phyloP scores from a whole-genome alignment of 495 filamentous ascomycete genomes.

The Penicillium dipodomyicola region DNA sequence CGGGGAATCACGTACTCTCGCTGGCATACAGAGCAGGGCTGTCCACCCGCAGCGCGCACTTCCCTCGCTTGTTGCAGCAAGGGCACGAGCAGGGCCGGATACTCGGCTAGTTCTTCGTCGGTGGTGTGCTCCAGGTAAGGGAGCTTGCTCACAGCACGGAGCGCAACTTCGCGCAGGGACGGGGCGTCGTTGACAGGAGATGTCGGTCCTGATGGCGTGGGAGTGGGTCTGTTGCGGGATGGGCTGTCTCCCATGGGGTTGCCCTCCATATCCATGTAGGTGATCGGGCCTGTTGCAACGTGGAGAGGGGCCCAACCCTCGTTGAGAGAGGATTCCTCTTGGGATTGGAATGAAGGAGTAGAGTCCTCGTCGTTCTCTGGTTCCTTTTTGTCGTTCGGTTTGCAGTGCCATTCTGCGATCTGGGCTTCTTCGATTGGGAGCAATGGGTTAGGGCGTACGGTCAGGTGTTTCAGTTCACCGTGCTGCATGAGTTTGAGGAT shows the following conservation, averaged over 20 bases:
- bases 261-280: conserved; percentile 48
- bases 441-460: conserved; percentile 50
- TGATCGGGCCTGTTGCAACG: conserved; percentile 45
- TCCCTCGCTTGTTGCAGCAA: conserved; percentile 42
- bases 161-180: conserved; percentile 58
- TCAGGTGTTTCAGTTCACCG: conserved; percentile 45
- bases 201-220: not conserved
- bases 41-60: conserved; percentile 49
- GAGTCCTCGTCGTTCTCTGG: conserved; percentile 1
- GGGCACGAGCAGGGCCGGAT: conserved; percentile 39
- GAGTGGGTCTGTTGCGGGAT: not conserved
- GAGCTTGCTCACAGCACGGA: conserved; percentile 47
- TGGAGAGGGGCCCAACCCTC: conserved; percentile 44
- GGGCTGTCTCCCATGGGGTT: conserved; percentile 18
- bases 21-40: conserved; percentile 60
- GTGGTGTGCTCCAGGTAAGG: conserved; percentile 45
- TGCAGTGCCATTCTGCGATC: conserved; percentile 38
- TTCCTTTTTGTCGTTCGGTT: conserved; percentile 1
- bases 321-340: conserved; percentile 30
- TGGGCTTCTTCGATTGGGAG: conserved; percentile 33
- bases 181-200: conserved; percentile 32
- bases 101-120: conserved; percentile 38
- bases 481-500: conserved; percentile 57
- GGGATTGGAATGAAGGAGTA: conserved; percentile 15
- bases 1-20: conserved; percentile 56